Evolutionary conservation across 345 rosid species (phyloP).

Genomic region (Populus alba): DNA sequence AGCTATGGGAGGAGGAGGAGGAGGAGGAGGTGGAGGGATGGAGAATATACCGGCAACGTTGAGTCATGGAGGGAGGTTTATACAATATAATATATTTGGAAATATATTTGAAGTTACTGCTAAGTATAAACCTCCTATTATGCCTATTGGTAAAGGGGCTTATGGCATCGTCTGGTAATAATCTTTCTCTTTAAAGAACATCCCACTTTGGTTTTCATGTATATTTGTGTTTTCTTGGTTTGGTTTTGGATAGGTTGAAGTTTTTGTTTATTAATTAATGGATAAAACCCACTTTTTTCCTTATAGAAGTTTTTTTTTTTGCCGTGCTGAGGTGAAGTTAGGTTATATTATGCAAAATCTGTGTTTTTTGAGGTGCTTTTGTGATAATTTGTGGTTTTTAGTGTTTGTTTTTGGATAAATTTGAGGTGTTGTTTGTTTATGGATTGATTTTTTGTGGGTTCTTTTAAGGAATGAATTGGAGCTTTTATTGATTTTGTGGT

Average conservation of each 20-base stretch:
- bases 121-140: constrained; percentile 93
- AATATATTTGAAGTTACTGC: constrained; percentile 96
- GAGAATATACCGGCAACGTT: constrained; percentile 83
- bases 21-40: constrained; percentile 29
- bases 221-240: background rate
- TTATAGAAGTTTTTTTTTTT: background rate
- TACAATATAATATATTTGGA: constrained; percentile 95
- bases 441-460: background rate
- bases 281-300: background rate
- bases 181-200: background rate
- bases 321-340: background rate
- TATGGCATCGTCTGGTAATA: constrained; percentile 96
- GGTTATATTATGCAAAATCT: background rate
- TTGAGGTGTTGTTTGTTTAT: background rate
- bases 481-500: constrained; percentile 1
- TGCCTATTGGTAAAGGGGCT: constrained; percentile 99
- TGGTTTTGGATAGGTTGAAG: background rate
- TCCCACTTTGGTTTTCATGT: background rate
- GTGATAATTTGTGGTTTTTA: background rate
- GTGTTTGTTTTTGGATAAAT: background rate
- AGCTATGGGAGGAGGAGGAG: constrained; percentile 1
- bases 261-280: background rate
- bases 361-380: background rate
- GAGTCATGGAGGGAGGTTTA: constrained; percentile 91
- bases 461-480: background rate